Evolutionary conservation across 768 basidiomycete species (phyloP), one percentile per base, ranked within the genome.

Genomic region (Amanita brunnescens): DNA sequence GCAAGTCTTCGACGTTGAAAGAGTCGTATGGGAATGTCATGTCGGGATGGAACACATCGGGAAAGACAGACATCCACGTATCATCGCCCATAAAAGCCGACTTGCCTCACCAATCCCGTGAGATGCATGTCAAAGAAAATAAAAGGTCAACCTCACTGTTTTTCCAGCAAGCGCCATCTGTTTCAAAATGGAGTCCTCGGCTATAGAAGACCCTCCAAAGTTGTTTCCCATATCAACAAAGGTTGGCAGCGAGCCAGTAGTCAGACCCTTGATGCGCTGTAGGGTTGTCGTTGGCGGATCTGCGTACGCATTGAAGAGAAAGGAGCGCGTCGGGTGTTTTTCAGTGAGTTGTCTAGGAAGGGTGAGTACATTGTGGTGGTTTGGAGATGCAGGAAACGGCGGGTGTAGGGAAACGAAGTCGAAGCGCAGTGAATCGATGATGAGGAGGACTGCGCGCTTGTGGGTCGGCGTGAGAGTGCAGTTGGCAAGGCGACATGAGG

Each of bases 1-100:
- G 93, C 2, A 99, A 75, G 63, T 98, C 96, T 65, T 98, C 96
- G 53, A 99, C 96, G 65, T 98, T 93, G 76, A 99, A 98, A 0
- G 93, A 96, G 66, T 96, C 94, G 62, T 82, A 98, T 0, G 94
- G 85, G 61, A 81, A 86, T 1, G 85, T 75, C 73, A 87, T 81
- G 59, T 88, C 83, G 12, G 71, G 64, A 24, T 77, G 72, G 57
- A 97, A 92, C 4, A 80, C 69, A 47, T 77, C 69, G 0, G 94
- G 91, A 61, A 93, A 99, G 10, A 94, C 78, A 1, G 83, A 78
- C 66, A 87, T 79, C 96, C 96, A 99, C 0, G 96, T 99, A 64
- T 98, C 92, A 61, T 98, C 95, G 0, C 96, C 95, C 83, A 91
- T 91, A 63, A 97, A 87, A 1, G 87, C 90, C 47, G 90, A 68